Evolutionary conservation across 345 rosid species (phyloP).

Genomic region (Syzygium oleosum): DNA sequence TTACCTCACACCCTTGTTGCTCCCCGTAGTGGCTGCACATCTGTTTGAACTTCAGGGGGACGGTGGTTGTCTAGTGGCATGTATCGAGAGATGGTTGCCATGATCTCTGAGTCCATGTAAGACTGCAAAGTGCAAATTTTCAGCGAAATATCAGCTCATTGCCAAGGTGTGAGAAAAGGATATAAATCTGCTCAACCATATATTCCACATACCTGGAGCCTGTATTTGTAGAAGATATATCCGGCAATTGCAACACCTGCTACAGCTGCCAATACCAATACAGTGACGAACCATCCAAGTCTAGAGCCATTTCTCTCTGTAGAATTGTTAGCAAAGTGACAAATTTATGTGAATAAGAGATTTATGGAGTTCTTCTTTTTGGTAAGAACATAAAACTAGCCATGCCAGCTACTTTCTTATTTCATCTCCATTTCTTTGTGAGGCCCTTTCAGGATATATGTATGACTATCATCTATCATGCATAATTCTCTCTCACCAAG

Average conservation of each 20-base stretch:
- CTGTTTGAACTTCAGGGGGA: conserved; percentile 31
- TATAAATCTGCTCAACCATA: neutral
- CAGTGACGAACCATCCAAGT: conserved; percentile 56
- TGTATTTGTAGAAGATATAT: conserved; percentile 89
- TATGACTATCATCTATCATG: neutral
- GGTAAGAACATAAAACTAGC: neutral
- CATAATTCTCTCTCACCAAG: neutral
- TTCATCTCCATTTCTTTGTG: neutral
- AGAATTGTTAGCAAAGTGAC: neutral
- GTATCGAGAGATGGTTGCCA: conserved; percentile 95
- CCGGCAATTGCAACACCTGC: conserved; percentile 50
- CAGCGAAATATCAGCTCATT: neutral
- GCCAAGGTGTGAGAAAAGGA: neutral
- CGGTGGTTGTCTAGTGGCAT: conserved; percentile 88
- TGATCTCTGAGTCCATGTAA: conserved; percentile 96
- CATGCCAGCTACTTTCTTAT: neutral
- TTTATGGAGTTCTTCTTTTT: neutral
- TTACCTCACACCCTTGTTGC: conserved; percentile 22
- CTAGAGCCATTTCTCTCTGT: conserved; percentile 72
- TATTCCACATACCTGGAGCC: conserved; percentile 63
- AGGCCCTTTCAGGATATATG: neutral
- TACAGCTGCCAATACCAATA: conserved; percentile 52
- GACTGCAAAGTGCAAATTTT: conserved; percentile 32
- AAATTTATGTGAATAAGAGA: neutral
- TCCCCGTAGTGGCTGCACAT: conserved; percentile 38